Percentiles rank a stretch among this genome's conserved stretches.
phyloP scores from a whole-genome alignment of 2,329 filamentous ascomycete species.

The Coleophoma eucalyptorum region DNA sequence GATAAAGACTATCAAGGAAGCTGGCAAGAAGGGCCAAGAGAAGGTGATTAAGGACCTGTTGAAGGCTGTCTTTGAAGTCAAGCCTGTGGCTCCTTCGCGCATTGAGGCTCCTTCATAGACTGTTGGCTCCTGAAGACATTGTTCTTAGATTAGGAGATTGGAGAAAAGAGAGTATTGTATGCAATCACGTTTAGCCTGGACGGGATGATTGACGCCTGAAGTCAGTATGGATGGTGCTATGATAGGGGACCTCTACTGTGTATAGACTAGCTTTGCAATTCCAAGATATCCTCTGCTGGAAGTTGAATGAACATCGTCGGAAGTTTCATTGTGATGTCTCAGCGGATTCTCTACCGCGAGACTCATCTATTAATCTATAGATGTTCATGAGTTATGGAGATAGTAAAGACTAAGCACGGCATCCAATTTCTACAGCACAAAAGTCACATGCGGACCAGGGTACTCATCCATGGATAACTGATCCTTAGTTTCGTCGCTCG shows the following conservation, averaged over 20 bases:
- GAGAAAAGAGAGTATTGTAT: not conserved
- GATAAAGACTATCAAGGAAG: conserved; percentile 76
- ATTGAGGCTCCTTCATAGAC: conserved; percentile 26
- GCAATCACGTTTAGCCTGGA: no score
- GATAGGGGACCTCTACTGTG: conserved; percentile 9
- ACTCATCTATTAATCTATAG: not conserved
- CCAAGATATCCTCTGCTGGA: conserved; percentile 14
- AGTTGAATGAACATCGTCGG: not conserved
- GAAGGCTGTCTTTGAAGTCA: conserved; percentile 78
- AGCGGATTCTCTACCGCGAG: not conserved
- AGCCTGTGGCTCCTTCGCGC: conserved; percentile 59
- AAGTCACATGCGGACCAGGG: conserved; percentile 12
- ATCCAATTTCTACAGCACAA: not conserved
- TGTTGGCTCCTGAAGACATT: not conserved
- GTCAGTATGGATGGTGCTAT: not conserved
- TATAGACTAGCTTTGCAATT: conserved; percentile 22
- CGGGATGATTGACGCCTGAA: no score
- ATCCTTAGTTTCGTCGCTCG: no score
- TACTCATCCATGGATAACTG: no score
- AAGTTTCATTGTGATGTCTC: not conserved
- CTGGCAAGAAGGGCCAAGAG: conserved; percentile 74
- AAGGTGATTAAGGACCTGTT: conserved; percentile 82
- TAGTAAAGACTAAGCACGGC: no score
- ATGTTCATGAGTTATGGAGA: no score
- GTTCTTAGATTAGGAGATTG: not conserved